A percentile compares a stretch with the other conserved stretches of the same genome.
These are phyloP conservation scores for Ceratocystis alfenasii DNA, from an alignment of 2,329 filamentous ascomycete genomes.

Conservation along the genomic window DNA sequence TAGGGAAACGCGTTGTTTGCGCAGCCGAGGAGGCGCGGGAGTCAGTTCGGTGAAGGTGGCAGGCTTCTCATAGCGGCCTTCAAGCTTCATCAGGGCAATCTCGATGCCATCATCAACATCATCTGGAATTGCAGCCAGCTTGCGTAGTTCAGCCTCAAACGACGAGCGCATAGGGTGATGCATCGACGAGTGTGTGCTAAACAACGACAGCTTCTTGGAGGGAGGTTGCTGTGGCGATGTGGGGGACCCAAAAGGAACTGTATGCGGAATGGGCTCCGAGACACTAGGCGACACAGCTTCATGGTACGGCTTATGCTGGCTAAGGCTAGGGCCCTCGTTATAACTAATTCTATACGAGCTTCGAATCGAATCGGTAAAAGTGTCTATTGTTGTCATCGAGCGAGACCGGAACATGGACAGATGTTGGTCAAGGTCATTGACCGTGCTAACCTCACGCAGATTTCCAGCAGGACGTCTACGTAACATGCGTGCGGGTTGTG, in stretches of 20 bases:
- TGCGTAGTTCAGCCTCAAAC: constrained; percentile 79
- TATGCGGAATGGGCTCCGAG: constrained; percentile 32
- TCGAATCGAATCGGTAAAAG: constrained; percentile 47
- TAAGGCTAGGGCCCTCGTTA: constrained; percentile 24
- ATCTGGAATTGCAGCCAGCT: constrained; percentile 78
- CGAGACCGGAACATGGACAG: constrained; percentile 30
- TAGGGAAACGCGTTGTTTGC: constrained; percentile 19
- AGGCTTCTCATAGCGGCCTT: constrained; percentile 62
- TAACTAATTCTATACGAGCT: constrained; percentile 39
- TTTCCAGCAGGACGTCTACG: constrained; percentile 65
- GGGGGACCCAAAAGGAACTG: constrained; percentile 45
- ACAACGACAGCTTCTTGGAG: constrained; percentile 38
- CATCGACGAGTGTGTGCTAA: constrained; percentile 51
- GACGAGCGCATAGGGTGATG: constrained; percentile 53
- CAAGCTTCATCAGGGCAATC: constrained; percentile 80
- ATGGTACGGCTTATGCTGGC: constrained; percentile 28
- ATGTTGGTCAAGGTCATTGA: constrained; percentile 44
- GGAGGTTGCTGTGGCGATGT: constrained; percentile 28
- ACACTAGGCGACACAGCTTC: constrained; percentile 36
- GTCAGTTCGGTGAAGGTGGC: neutral
- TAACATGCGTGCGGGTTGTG: constrained; percentile 49
- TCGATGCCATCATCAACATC: constrained; percentile 78
- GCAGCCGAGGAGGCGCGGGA: constrained; percentile 12
- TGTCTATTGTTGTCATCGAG: constrained; percentile 47
- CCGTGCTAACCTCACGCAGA: constrained; percentile 54